Evolutionary conservation across 2,329 filamentous ascomycete genomes (phyloP), one percentile per base, ranked within the genome.

Genomic region (Herpomyces periplanetae): DNA sequence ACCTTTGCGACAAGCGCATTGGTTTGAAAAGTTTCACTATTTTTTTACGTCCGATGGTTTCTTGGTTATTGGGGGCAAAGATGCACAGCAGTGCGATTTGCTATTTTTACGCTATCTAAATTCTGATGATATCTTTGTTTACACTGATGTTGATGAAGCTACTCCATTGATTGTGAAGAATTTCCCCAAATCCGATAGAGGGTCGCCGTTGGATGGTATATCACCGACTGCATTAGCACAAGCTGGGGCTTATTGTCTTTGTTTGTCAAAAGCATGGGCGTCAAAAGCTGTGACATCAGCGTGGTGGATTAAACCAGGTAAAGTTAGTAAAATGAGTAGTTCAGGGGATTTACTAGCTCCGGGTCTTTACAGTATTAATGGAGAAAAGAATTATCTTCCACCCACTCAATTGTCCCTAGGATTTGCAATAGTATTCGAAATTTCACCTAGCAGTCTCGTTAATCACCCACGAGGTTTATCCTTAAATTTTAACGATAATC

Each of bases 11-110:
- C 63, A 59, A 31, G 62, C 60, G 27, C 52, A 73, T 30, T 96
- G 80, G 80, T 96, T 88, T 28, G 80, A 96, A 32, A 96, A 96
- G 38, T 96, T 87, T 30, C 45, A 59, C 11, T 91, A 69, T 50
- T 96, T 96, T 40, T 53, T 91, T 28, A 88, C 73, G 1, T 84
- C 71, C 0, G 80, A 96, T 32, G 73, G 75, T 3, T 88, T 91
- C 34, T 49, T 96, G 4, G 65, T 91, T 1, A 49, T 96, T 8
- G 75, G 59, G 13, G 75, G 71, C 8, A 69, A 68, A 25, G 80
- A 96, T 40, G 51, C 59, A 2, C 62, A 68, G 29, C 80, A 96
- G 34, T 71, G 64, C 30, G 80, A 96, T 35, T 60, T 73, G 15
- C 44, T 96, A n/a, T 96, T 91, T 41, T 58, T 60, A 25, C 55